A percentile compares a stretch with the other conserved stretches of the same genome.
Conservation (phyloP, 306 rosid genomes). For the Castanea crenata region DNA sequence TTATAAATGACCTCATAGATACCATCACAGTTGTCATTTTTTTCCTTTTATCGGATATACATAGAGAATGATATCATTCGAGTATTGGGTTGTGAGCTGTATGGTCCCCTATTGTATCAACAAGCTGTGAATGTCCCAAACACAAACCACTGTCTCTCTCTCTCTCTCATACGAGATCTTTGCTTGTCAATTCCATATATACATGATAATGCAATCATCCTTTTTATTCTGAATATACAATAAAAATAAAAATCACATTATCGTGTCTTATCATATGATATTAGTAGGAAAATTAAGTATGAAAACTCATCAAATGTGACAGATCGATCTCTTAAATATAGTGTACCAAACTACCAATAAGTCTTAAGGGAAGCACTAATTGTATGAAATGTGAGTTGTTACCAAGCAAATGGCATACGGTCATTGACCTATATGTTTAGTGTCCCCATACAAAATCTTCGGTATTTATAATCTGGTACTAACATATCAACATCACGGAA, state of each 20-base stretch:
- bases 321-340: no score
- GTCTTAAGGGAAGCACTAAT: no score
- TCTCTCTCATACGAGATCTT: conserved; percentile 22
- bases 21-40: conserved; percentile 25
- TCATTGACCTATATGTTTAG: no score
- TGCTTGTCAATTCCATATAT: conserved; percentile 2
- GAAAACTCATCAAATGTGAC: neutral
- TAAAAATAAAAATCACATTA: neutral
- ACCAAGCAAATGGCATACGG: no score
- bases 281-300: neutral
- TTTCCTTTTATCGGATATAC: conserved; percentile 19
- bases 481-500: no score
- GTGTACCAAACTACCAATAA: no score
- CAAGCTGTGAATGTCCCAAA: conserved; percentile 23
- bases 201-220: conserved; percentile 28
- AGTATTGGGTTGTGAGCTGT: conserved; percentile 25
- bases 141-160: conserved; percentile 9
- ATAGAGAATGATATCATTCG: conserved; percentile 22
- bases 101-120: conserved; percentile 38
- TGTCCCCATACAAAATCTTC: no score
- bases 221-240: conserved; percentile 6
- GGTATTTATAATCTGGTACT: no score
- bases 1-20: conserved; percentile 35
- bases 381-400: no score
- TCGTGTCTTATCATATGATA: neutral